These are phyloP conservation scores for Yarrowia sp. DNA, from an alignment of 805 yeast species.

Conservation along the genomic window DNA sequence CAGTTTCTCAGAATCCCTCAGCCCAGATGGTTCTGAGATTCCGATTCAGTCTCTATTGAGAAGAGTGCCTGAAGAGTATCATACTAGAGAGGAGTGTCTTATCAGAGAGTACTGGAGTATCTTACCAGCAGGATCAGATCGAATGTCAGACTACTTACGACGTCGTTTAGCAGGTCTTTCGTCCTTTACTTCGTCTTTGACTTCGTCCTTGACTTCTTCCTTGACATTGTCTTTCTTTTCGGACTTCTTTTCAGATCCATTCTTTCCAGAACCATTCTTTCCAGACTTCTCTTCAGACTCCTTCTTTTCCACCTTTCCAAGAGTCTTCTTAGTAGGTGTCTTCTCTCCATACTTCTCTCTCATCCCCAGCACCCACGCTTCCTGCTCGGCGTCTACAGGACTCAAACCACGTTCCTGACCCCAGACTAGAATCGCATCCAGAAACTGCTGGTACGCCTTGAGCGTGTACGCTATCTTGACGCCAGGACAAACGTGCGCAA, in stretches of 20 bases:
- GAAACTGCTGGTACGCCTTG: neutral
- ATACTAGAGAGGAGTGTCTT: no score
- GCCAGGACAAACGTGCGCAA: neutral
- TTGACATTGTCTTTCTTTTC: neutral
- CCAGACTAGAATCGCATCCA: neutral
- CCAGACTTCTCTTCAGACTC: slow-evolving; percentile 21
- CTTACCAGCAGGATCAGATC: no score
- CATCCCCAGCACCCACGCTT: slow-evolving; percentile 25
- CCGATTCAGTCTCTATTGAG: no score
- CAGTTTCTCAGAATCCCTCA: no score
- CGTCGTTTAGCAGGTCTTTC: slow-evolving; percentile 1
- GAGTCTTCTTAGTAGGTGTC: neutral
- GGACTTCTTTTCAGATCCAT: no score
- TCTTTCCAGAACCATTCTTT: no score
- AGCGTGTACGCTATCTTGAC: slow-evolving; percentile 4
- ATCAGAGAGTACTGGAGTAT: no score
- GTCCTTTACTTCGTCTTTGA: neutral
- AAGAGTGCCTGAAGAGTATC: no score
- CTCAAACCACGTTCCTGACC: neutral
- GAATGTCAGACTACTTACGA: no score
- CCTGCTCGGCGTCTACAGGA: neutral
- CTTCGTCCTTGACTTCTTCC: neutral
- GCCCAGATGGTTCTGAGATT: no score
- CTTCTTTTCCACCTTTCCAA: slow-evolving; percentile 17
- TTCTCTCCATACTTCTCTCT: slow-evolving; percentile 10